These are phyloP conservation scores for Lentinula guzmanii DNA, from an alignment of 768 basidiomycete species.

Conservation along the genomic window DNA sequence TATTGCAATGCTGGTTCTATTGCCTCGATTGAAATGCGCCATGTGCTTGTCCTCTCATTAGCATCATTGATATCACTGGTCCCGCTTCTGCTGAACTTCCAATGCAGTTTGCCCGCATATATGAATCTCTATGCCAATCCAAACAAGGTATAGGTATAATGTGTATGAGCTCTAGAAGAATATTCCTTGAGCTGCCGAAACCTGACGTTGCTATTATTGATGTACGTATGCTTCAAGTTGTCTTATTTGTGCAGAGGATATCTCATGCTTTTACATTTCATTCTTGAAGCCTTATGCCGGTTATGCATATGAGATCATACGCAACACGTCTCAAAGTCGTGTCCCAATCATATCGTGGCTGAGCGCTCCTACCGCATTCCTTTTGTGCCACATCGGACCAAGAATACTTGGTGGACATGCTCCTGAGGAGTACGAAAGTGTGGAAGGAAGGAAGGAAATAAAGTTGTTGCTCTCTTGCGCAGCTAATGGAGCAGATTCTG, in stretches of 20 bases:
- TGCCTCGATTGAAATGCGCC: not conserved
- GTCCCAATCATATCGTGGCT: not conserved
- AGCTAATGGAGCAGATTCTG: not conserved
- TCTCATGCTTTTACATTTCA: not conserved
- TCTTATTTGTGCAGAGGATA: no score
- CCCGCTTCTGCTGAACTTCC: not conserved
- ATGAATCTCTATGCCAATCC: not conserved
- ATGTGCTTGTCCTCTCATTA: not conserved
- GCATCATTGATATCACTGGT: slow-evolving; percentile 1
- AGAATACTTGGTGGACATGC: not conserved
- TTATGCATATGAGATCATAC: not conserved
- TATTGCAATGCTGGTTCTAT: not conserved
- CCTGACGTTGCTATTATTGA: slow-evolving; percentile 1
- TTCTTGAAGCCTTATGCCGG: not conserved
- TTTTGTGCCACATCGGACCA: not conserved
- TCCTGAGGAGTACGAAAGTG: not conserved
- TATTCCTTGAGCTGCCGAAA: not conserved
- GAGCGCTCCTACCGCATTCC: not conserved
- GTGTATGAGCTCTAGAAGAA: not conserved
- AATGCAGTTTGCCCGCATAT: not conserved
- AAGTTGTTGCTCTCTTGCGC: not conserved
- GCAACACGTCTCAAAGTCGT: not conserved
- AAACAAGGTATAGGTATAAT: not conserved
- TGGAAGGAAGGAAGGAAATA: not conserved
- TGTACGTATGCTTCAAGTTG: not conserved